A percentile compares a stretch with the other conserved stretches of the same genome.
These are phyloP conservation scores for Penicillium canescens DNA, from an alignment of 495 filamentous ascomycete species.

Conservation along the genomic window DNA sequence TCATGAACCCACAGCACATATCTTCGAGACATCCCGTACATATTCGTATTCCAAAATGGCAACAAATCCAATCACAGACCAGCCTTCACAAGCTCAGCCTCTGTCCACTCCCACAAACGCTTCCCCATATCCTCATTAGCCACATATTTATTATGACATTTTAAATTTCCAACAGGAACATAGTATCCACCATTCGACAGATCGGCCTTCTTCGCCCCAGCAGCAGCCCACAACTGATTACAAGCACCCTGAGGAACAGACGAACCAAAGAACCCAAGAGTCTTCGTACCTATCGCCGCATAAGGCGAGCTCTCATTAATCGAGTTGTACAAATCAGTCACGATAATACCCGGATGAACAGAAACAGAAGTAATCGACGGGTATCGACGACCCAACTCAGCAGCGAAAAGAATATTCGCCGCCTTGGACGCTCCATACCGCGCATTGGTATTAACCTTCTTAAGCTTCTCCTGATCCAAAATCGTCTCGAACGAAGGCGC, in stretches of 20 bases:
- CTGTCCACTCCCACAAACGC: conserved; percentile 46
- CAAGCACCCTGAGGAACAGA: conserved; percentile 30
- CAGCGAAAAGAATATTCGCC: conserved; percentile 58
- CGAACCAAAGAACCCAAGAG: conserved; percentile 16
- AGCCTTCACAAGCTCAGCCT: conserved; percentile 27
- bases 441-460: conserved; percentile 40
- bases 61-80: not conserved
- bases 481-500: conserved; percentile 29
- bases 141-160: conserved; percentile 24
- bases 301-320: conserved; percentile 9
- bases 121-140: conserved; percentile 28
- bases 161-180: conserved; percentile 37
- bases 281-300: conserved; percentile 9
- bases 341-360: conserved; percentile 48
- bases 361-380: conserved; percentile 42
- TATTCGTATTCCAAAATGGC: no score
- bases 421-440: conserved; percentile 60
- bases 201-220: conserved; percentile 29
- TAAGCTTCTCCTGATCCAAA: conserved; percentile 29
- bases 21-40: no score
- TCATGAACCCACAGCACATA: no score
- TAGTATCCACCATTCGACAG: conserved; percentile 38
- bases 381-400: conserved; percentile 47
- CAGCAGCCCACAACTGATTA: conserved; percentile 45
- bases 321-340: conserved; percentile 31